Evolutionary conservation across 371 early-diverging fungal species (phyloP).

Genomic region (Rhizopus stolonifer): DNA sequence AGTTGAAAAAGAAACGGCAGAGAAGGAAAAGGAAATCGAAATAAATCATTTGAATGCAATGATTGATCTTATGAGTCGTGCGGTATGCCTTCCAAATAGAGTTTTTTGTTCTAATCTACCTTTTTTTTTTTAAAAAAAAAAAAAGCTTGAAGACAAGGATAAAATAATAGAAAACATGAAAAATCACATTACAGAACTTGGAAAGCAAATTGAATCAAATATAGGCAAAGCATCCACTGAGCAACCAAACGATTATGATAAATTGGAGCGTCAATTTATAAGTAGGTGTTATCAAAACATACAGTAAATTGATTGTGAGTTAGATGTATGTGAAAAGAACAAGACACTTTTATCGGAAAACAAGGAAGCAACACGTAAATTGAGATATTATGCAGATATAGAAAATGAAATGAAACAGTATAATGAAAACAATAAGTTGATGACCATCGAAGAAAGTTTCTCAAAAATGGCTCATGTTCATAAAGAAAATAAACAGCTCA

Average conservation of each 20-base stretch:
- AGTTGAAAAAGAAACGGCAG: too few species aligned
- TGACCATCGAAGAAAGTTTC: constrained; percentile 24
- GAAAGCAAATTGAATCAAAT: neutral
- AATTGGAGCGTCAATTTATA: neutral
- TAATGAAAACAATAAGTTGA: constrained; percentile 27
- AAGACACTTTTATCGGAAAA: constrained; percentile 20
- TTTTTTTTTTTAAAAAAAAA: too few species aligned
- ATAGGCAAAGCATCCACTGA: neutral
- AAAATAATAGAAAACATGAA: neutral
- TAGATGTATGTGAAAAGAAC: neutral
- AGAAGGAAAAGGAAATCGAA: too few species aligned
- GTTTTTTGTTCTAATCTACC: neutral
- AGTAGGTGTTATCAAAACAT: neutral
- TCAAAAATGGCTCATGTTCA: constrained; percentile 31
- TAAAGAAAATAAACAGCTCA: constrained; percentile 16
- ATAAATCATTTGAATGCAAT: too few species aligned
- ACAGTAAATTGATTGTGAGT: neutral
- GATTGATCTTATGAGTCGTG: too few species aligned
- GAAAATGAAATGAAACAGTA: constrained; percentile 33
- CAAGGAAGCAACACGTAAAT: constrained; percentile 24
- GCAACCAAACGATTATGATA: neutral
- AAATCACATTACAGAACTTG: neutral
- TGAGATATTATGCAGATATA: constrained; percentile 35
- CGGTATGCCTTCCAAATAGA: neutral
- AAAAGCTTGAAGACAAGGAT: neutral